Evolutionary conservation across 495 filamentous ascomycete genomes (phyloP), one percentile per base, ranked within the genome.

Genomic region (Rusavskia elegans): DNA sequence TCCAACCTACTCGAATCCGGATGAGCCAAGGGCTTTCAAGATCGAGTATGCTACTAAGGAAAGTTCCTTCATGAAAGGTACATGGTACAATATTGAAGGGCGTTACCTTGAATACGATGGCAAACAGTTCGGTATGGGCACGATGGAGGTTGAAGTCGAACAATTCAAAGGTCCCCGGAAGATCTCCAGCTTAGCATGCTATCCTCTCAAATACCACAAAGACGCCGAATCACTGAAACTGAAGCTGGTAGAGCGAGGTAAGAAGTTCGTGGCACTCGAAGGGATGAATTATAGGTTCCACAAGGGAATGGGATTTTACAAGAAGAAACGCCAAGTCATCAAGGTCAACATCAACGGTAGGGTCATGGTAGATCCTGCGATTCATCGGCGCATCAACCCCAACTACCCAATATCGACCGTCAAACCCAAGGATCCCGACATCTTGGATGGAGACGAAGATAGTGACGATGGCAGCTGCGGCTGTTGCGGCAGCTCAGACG

Each of bases 291-390:
- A 94, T 66, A 83, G 81, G 55, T 83, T 78, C 63, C 84, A 89
- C 66, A 82, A 90, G 50, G 89, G 74, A 14, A 75, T 77, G 71
- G 89, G 84, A 0, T 95, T 86, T 63, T 76, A 78, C 66, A 90
- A 92, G 71, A 87, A 85, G 67, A 87, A 87, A 71, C 78, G 81
- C 54, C 66, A 75, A 45, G 72, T 93, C 25, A 72, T 81, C 65
- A 94, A 92, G 64, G 80, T 94, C 68, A 89, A 89, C 54, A 84
- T 93, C 68, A 93, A 94, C 57, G 84, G 87, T 30, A 80, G 89
- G 45, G 79, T 95, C 55, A 95, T 95, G 89, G 75, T 95, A 37
- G 89, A 96, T 61, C 84, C 89, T 0, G 81, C 80, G 14, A 89
- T 87, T 49, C 87, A 90, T 68, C 77, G 89, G 23, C 78, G 87